Conservation (phyloP, 2,329 filamentous ascomycete genomes). For the Diaporthe caulivora region DNA sequence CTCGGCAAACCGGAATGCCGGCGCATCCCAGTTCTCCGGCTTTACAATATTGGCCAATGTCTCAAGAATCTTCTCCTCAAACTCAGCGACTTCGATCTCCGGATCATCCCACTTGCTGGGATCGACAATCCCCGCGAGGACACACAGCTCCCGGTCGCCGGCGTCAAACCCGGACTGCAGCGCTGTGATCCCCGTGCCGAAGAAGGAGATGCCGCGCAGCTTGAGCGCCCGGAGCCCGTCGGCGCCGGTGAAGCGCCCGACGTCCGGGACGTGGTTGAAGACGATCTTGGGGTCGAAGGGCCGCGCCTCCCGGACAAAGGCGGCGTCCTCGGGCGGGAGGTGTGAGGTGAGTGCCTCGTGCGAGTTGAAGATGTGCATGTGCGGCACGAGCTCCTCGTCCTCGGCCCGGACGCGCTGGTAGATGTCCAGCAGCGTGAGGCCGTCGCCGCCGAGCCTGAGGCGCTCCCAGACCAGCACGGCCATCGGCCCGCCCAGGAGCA, state of each 20-base stretch:
- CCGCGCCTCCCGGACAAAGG: neutral
- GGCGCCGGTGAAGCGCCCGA: slow-evolving; percentile 16
- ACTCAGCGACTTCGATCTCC: neutral
- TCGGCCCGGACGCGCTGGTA: neutral
- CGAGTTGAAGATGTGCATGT: slow-evolving; percentile 10
- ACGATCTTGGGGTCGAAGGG: slow-evolving; percentile 8
- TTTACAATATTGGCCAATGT: slow-evolving; percentile 2
- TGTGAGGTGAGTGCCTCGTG: neutral
- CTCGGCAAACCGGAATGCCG: neutral
- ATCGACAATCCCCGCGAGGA: neutral
- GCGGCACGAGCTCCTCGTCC: neutral
- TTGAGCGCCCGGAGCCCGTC: neutral
- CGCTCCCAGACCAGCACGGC: slow-evolving; percentile 7
- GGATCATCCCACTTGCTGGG: neutral
- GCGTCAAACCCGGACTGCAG: slow-evolving; percentile 9
- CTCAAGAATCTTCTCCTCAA: slow-evolving; percentile 3
- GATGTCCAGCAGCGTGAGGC: neutral
- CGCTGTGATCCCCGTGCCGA: neutral
- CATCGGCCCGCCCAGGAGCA: neutral
- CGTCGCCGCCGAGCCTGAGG: neutral
- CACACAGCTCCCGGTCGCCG: neutral
- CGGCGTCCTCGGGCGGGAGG: neutral
- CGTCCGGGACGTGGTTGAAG: slow-evolving; percentile 15
- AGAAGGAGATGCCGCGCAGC: neutral
- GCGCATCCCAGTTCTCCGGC: slow-evolving; percentile 4